Evolutionary conservation across 2,329 filamentous ascomycete genomes (phyloP).

Genomic region (Arthrobotrys musiformis): DNA sequence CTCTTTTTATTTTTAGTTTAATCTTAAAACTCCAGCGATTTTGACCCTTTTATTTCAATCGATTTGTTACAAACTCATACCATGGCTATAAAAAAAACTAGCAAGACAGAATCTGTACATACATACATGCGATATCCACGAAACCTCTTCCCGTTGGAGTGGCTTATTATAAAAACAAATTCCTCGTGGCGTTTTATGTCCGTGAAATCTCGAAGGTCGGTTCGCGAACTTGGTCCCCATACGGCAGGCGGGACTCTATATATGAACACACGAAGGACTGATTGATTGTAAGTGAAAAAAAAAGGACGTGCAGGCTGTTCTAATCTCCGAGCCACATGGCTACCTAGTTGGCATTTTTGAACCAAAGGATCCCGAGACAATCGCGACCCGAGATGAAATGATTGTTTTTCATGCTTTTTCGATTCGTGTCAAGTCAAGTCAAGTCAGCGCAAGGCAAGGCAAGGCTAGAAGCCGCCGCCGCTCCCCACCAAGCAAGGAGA

Average conservation of each 20-base stretch:
- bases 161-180: constrained; percentile 14
- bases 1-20: constrained; percentile 9
- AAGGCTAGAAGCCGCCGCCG: neutral
- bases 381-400: constrained; percentile 19
- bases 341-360: constrained; percentile 44
- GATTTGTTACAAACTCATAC: neutral
- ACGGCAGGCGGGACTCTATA: constrained; percentile 36
- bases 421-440: no score
- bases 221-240: constrained; percentile 29
- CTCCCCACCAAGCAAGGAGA: neutral
- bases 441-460: no score
- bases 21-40: constrained; percentile 16
- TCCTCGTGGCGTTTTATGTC: constrained; percentile 10
- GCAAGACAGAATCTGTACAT: no score
- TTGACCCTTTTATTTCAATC: neutral
- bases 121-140: neutral
- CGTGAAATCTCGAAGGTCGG: constrained; percentile 26
- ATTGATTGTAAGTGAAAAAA: constrained; percentile 2
- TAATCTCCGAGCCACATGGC: constrained; percentile 50
- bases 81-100: neutral
- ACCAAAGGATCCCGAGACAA: neutral
- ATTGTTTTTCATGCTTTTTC: constrained; percentile 4
- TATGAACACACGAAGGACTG: no score
- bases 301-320: constrained; percentile 11
- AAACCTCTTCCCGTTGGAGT: no score